phyloP scores from a whole-genome alignment of 1,139 yeast genomes.

The Nakaseomyces glabratus region DNA sequence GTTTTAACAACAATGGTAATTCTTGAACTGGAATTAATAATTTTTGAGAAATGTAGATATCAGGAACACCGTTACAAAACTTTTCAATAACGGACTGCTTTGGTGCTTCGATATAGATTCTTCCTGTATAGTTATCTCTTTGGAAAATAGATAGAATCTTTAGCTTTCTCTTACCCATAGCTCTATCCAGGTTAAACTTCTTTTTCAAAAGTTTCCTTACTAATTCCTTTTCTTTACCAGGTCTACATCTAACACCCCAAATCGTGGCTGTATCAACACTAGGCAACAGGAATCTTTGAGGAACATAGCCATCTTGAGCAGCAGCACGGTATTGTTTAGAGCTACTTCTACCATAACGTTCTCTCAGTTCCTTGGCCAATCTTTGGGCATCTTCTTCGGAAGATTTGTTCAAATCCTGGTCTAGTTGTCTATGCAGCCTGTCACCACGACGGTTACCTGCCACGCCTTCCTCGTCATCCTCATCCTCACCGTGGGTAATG shows the following conservation, averaged over 20 bases:
- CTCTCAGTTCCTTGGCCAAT: slow-evolving; percentile 85
- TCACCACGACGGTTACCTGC: slow-evolving; percentile 40
- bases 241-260: slow-evolving; percentile 91
- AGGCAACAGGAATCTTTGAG: slow-evolving; percentile 88
- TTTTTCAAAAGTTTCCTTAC: slow-evolving; percentile 78
- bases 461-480: slow-evolving; percentile 43
- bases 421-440: slow-evolving; percentile 83
- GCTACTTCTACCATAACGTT: slow-evolving; percentile 82
- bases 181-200: slow-evolving; percentile 42
- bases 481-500: slow-evolving; percentile 54
- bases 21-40: slow-evolving; percentile 91
- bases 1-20: slow-evolving; percentile 86
- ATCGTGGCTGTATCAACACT: slow-evolving; percentile 94
- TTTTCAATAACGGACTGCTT: slow-evolving; percentile 86
- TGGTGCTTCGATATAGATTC: slow-evolving; percentile 88
- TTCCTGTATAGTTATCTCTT: slow-evolving; percentile 85
- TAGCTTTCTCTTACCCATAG: slow-evolving; percentile 40
- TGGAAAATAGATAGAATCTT: slow-evolving; percentile 89
- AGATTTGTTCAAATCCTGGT: slow-evolving; percentile 78
- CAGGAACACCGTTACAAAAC: slow-evolving; percentile 83
- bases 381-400: slow-evolving; percentile 95
- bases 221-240: slow-evolving; percentile 86
- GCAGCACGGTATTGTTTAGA: slow-evolving; percentile 73
- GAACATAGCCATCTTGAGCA: slow-evolving; percentile 75
- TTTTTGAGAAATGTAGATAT: slow-evolving; percentile 64